A percentile compares a stretch with the other conserved stretches of the same genome.
phyloP scores from a whole-genome alignment of 805 yeast species.

The Metschnikowia orientalis region DNA sequence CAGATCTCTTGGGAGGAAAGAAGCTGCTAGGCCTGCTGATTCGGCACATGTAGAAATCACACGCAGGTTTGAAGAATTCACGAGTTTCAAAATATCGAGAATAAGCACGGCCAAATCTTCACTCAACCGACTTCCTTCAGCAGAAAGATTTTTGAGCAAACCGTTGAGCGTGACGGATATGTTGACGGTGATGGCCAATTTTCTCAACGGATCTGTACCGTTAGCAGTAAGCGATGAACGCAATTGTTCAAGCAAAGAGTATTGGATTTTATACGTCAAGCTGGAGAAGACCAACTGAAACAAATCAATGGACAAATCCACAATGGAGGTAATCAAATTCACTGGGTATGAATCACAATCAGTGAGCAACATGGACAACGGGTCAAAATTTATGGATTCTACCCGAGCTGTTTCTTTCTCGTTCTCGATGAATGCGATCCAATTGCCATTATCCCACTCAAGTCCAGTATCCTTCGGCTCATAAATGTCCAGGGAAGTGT shows the following conservation, averaged over 20 bases:
- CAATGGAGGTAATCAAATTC: slow-evolving; percentile 36
- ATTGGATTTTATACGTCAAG: slow-evolving; percentile 74
- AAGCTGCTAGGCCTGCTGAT: slow-evolving; percentile 49
- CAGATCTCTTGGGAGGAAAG: slow-evolving; percentile 18
- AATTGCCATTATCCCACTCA: slow-evolving; percentile 7
- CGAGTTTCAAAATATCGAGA: slow-evolving; percentile 46
- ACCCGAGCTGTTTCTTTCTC: slow-evolving; percentile 19
- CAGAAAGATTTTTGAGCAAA: slow-evolving; percentile 24
- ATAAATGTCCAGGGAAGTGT: no score
- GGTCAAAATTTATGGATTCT: slow-evolving; percentile 33
- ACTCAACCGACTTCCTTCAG: slow-evolving; percentile 21
- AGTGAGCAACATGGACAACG: slow-evolving; percentile 23
- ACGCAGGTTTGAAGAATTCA: slow-evolving; percentile 36
- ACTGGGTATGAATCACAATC: slow-evolving; percentile 26
- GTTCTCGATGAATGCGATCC: slow-evolving; percentile 33
- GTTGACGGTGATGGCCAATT: slow-evolving; percentile 55
- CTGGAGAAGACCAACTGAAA: slow-evolving; percentile 67
- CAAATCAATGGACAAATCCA: slow-evolving; percentile 77
- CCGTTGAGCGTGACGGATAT: slow-evolving; percentile 61
- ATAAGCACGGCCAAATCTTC: slow-evolving; percentile 40
- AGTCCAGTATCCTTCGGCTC: neutral
- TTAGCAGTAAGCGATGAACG: slow-evolving; percentile 47
- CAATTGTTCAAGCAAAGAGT: slow-evolving; percentile 79
- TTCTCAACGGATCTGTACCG: slow-evolving; percentile 29
- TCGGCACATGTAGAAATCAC: slow-evolving; percentile 50